phyloP scores from a whole-genome alignment of 345 rosid genomes.

The Nephelium lappaceum region DNA sequence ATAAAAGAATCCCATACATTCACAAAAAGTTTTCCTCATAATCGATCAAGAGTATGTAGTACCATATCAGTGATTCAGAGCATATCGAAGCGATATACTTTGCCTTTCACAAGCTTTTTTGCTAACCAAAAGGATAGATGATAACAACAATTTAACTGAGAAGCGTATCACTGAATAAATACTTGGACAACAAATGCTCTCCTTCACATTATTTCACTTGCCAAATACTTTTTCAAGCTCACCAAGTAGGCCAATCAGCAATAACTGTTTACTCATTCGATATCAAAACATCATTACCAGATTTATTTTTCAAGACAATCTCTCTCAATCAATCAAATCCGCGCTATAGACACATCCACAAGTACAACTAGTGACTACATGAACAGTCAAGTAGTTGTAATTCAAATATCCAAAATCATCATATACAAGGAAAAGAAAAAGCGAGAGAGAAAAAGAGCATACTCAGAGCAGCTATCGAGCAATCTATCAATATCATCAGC shows the following conservation, averaged over 20 bases:
- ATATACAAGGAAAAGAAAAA: not conserved
- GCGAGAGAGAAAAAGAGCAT: slow-evolving; percentile 19
- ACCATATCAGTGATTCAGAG: not conserved
- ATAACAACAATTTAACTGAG: not conserved
- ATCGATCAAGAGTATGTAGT: not conserved
- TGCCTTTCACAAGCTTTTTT: not conserved
- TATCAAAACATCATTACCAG: not conserved
- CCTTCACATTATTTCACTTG: not conserved
- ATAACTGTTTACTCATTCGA: not conserved
- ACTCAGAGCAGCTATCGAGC: slow-evolving; percentile 91
- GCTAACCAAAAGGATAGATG: not conserved
- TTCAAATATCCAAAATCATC: not conserved
- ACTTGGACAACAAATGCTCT: not conserved
- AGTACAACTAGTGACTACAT: not conserved
- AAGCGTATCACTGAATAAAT: not conserved
- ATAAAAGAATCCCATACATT: not conserved
- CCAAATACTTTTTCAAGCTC: not conserved
- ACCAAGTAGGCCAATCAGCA: not conserved
- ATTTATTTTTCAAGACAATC: not conserved
- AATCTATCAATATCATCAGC: slow-evolving; percentile 80
- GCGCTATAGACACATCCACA: not conserved
- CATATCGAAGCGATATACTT: not conserved
- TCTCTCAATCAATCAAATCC: not conserved
- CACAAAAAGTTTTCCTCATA: not conserved
- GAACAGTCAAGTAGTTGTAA: not conserved